Conservation (phyloP, 768 basidiomycete genomes). For the Phlebiopsis flavidoalba region DNA sequence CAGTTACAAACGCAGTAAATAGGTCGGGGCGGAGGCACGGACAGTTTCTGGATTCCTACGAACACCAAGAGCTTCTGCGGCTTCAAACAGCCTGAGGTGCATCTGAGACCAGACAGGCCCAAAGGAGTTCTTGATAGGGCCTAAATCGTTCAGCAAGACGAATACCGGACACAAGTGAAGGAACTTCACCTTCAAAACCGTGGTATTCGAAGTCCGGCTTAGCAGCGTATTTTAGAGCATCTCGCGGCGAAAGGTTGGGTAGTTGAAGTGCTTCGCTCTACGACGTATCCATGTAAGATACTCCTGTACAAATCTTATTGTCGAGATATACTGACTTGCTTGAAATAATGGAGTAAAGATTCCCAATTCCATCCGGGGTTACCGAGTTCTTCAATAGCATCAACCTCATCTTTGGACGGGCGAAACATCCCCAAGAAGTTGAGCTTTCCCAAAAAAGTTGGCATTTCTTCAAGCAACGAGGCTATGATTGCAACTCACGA, state of each 20-base stretch:
- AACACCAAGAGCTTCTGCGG: slow-evolving; percentile 12
- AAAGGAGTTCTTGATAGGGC: slow-evolving; percentile 16
- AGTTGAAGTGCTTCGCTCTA: slow-evolving; percentile 10
- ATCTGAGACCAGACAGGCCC: slow-evolving; percentile 8
- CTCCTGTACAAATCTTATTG: not conserved
- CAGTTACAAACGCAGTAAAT: not conserved
- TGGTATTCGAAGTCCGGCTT: not conserved
- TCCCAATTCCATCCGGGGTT: slow-evolving; percentile 26
- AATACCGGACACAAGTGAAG: not conserved
- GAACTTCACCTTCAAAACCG: not conserved
- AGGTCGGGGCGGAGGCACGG: not conserved
- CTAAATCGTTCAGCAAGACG: not conserved
- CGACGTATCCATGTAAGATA: not conserved
- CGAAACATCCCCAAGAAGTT: slow-evolving; percentile 11
- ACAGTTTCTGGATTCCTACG: slow-evolving; percentile 12
- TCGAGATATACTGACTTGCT: slow-evolving; percentile 9
- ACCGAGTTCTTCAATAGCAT: slow-evolving; percentile 18
- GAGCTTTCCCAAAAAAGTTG: slow-evolving; percentile 1
- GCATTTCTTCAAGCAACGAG: not conserved
- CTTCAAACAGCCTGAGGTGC: slow-evolving; percentile 6
- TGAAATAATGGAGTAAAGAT: slow-evolving; percentile 17
- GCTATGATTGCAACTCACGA: not conserved
- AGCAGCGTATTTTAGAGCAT: not conserved
- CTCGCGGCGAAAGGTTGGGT: not conserved
- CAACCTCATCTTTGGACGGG: slow-evolving; percentile 8